These are phyloP conservation scores for Erodium maritimum DNA, from an alignment of 345 rosid genomes.

Conservation along the genomic window DNA sequence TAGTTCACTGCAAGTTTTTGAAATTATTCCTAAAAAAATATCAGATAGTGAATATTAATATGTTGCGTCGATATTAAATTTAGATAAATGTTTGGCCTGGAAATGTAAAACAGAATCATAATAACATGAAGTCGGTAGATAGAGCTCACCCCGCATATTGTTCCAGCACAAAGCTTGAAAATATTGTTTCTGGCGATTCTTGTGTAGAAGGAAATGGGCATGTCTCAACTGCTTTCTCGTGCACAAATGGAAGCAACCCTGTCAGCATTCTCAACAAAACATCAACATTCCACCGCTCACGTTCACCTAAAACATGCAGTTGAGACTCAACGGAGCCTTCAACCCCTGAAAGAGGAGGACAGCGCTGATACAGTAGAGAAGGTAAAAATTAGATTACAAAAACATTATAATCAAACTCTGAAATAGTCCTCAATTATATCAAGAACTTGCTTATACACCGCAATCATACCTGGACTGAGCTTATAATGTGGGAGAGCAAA, in stretches of 20 bases:
- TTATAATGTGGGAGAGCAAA: conserved; percentile 58
- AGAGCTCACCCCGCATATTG: conserved; percentile 53
- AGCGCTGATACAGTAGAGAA: conserved; percentile 35
- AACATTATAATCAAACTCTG: background rate
- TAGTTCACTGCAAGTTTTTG: too few relatives aligned
- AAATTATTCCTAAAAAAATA: too few relatives aligned
- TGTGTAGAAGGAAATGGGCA: conserved; percentile 63
- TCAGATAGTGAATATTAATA: too few relatives aligned
- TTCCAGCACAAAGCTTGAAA: conserved; percentile 55
- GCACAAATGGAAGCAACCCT: conserved; percentile 65
- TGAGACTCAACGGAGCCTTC: conserved; percentile 90
- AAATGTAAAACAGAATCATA: background rate
- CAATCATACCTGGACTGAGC: conserved; percentile 65
- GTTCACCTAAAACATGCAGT: conserved; percentile 80
- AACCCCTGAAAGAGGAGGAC: conserved; percentile 93
- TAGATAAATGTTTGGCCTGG: background rate
- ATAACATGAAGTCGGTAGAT: background rate
- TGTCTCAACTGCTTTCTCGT: conserved; percentile 61
- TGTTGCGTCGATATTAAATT: background rate
- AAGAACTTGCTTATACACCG: conserved; percentile 8
- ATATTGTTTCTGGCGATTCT: conserved; percentile 27
- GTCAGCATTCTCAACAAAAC: conserved; percentile 70
- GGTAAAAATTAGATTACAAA: conserved; percentile 3
- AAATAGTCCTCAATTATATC: background rate
- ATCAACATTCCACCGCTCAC: conserved; percentile 89